Base-by-base conservation (phyloP, 2,329 filamentous ascomycete genomes). In the Penicillium sp. region DNA sequence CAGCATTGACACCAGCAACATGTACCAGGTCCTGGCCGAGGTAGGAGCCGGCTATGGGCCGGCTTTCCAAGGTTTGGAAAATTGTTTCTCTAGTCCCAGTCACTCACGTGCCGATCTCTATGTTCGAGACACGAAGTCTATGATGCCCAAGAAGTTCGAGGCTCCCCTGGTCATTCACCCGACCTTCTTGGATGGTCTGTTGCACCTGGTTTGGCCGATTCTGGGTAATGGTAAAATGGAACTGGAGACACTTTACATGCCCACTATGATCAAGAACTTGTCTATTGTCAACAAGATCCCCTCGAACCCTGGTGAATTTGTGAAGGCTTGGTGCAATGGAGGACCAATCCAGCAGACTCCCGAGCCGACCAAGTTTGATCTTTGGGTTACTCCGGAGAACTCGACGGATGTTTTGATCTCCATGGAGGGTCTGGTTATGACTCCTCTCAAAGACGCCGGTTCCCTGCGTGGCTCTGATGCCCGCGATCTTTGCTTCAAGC, bases 41-140 rank as follows among this genome's bases (percentile, higher is more conserved):
- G 68, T 79, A 19, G 82, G 82, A 0, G 80, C 82, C 0, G 69
- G 73, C 1, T 85, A 85, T 59, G 83, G 82, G 0, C 69, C 77
- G 1, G 75, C 75, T 0, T 85, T 86, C 71, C 81, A 82, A 64
- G 79, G 81, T 3, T 62, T 86, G 10, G 71, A 73, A 44, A 76
- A 79, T 53, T 81, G 79, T 63, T 73, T 72, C 22, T 77, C 79
- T 4, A 75, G 72, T 11, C 63, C 66, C 22, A 50, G 48, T 5
- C 65, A 64, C 35, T 65, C 51, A 2, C 53, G 57, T 9, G 75
- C 73, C 2, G 69, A 73, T 4, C 63, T 81, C 8, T 61, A 70
- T 11, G 67, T 81, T 3, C 75, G 75, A 3, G 75, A 83, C 47
- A 83, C 81, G 0, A 68, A 69, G 1, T 60, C 69, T 1, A 60